Base-by-base conservation (phyloP, 2,329 filamentous ascomycete species). In the Aspergillus texensis region DNA sequence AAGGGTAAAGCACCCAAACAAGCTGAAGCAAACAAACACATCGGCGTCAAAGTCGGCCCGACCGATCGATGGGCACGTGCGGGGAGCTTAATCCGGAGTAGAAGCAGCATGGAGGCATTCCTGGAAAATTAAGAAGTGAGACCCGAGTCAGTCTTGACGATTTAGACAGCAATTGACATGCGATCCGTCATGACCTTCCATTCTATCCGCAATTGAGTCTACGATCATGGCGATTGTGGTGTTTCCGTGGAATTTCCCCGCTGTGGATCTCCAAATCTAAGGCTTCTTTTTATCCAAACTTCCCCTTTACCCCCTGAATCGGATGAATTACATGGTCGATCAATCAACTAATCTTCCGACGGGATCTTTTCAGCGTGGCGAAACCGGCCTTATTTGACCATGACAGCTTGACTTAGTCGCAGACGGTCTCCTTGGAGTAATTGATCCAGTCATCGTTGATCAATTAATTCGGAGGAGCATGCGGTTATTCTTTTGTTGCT, bases 271-370 rank as follows among this genome's bases (percentile, higher is more conserved):
- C 34, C 41, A 46, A 46, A 28, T 34, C 28, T 58, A 50, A 30
- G 46, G 57, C 36, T 39, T 28, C 43, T 55, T 55, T 55, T 28
- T 32, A 55, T 55, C 32, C 32, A 36, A 30, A 39, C 11, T 53
- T 60, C 69, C 65, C 62, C 71, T 70, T 68, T 65, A 66, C 62
- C 62, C 69, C 69, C 70, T 71, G 69, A 72, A 71, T 65, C 61
- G 65, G 52, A 55, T 12, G 30, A 55, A 55, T 65, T 53, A 54
- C 39, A 46, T 56, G 54, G 60, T 45, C 34, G 26, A 60, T 54
- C 48, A 54, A 54, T 45, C 36, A 54, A 43, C 34, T 54, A 54
- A 60, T 36, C 30, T 28, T 58, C 57, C 26, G 57, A 59, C 36
- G 32, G 34, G 46, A 52, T 60, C 34, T 28, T 32, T 34, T 16